Evolutionary conservation across 2,329 filamentous ascomycete species (phyloP).

Genomic region (Cladophialophora immunda): DNA sequence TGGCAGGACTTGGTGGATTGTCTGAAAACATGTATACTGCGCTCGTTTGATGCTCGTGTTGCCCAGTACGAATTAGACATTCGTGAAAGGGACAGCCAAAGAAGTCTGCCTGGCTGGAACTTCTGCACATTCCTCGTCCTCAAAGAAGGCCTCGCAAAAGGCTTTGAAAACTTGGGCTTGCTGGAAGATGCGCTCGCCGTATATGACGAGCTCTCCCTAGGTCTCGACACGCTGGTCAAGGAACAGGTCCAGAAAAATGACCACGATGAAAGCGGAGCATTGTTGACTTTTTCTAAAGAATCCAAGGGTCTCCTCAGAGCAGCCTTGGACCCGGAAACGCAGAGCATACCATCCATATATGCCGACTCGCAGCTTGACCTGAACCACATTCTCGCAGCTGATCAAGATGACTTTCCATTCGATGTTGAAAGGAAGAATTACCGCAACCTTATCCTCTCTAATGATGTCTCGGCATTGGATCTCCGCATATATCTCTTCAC

Average conservation of each 20-base stretch:
- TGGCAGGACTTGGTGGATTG: constrained; percentile 87
- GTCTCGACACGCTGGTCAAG: constrained; percentile 81
- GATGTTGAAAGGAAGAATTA: constrained; percentile 77
- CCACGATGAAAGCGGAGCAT: constrained; percentile 74
- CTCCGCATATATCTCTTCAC: constrained; percentile 94
- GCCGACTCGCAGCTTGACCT: constrained; percentile 40
- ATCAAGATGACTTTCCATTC: constrained; percentile 46
- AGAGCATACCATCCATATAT: constrained; percentile 35
- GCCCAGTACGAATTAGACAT: constrained; percentile 97
- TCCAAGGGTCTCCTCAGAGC: constrained; percentile 68
- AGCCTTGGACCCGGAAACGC: constrained; percentile 50
- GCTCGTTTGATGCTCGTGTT: constrained; percentile 89
- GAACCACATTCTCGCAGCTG: constrained; percentile 31
- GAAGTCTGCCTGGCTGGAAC: constrained; percentile 92
- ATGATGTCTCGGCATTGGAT: constrained; percentile 95
- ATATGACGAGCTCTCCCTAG: constrained; percentile 92
- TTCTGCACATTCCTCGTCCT: constrained; percentile 99
- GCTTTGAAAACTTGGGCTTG: constrained; percentile 94
- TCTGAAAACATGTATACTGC: constrained; percentile 84
- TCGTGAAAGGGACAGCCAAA: constrained; percentile 88
- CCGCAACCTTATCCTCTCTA: constrained; percentile 88
- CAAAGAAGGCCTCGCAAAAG: constrained; percentile 91
- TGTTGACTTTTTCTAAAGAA: constrained; percentile 77
- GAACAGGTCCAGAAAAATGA: constrained; percentile 72
- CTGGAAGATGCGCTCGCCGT: constrained; percentile 94